Evolutionary conservation across 1,284 basidiomycete species (phyloP).

Genomic region (Boletus sp.): DNA sequence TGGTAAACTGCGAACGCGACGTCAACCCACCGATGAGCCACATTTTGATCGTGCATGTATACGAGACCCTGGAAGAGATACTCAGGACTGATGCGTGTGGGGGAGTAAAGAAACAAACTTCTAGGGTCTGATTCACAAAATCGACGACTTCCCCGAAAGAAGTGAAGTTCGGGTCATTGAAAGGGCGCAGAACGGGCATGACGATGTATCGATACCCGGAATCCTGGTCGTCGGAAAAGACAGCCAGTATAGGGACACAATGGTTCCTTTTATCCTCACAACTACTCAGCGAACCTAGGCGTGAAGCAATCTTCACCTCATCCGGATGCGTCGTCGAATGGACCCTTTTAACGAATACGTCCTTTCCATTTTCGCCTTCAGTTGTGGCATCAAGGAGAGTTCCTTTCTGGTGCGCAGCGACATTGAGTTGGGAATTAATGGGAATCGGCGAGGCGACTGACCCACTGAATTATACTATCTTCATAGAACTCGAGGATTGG

Average conservation of each 20-base stretch:
- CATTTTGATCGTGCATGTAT: neutral
- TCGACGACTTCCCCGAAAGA: neutral
- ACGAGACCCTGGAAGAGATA: neutral
- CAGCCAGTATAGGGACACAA: constrained; percentile 3
- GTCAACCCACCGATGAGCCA: neutral
- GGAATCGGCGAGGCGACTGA: no score
- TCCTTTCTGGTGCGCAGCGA: neutral
- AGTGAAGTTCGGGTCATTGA: neutral
- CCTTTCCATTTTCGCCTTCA: neutral
- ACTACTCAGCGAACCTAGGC: neutral
- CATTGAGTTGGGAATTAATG: no score
- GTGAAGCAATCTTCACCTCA: constrained; percentile 9
- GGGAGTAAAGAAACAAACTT: neutral
- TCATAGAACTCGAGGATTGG: neutral
- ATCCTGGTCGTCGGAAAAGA: constrained; percentile 8
- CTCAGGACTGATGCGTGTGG: neutral
- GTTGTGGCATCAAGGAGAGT: constrained; percentile 10
- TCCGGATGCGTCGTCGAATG: neutral
- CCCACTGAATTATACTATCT: constrained; percentile 2
- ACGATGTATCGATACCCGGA: neutral
- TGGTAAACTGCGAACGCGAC: neutral
- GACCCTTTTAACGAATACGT: constrained; percentile 15
- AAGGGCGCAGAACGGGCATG: neutral
- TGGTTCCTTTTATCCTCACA: neutral
- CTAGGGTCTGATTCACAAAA: neutral